A percentile compares a stretch with the other conserved stretches of the same genome.
These are phyloP conservation scores for Calonectria crousiana DNA, from an alignment of 2,329 filamentous ascomycete species.

Conservation along the genomic window DNA sequence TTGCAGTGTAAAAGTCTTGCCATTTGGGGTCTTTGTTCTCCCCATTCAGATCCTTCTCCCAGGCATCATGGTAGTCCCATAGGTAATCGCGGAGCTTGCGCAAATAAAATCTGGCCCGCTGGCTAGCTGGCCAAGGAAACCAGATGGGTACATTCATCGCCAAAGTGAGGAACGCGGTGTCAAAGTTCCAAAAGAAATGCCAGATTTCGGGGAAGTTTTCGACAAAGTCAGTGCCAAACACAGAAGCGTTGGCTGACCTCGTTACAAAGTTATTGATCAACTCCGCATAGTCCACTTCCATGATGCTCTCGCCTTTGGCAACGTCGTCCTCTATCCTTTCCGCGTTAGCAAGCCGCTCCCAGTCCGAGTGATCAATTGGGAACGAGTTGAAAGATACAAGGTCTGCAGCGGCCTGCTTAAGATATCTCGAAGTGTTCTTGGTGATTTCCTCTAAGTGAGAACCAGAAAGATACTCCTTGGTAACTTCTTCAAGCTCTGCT, in stretches of 20 bases:
- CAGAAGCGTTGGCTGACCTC: slow-evolving; percentile 48
- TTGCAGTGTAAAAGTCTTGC: slow-evolving; percentile 53
- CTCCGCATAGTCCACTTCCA: slow-evolving; percentile 50
- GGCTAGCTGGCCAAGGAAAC: slow-evolving; percentile 49
- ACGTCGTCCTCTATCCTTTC: slow-evolving; percentile 45
- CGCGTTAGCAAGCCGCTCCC: slow-evolving; percentile 52
- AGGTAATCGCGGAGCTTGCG: slow-evolving; percentile 44
- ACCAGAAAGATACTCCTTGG: slow-evolving; percentile 43
- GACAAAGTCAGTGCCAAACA: slow-evolving; percentile 57
- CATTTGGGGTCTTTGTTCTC: slow-evolving; percentile 49
- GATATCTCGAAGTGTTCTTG: slow-evolving; percentile 28
- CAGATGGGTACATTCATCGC: slow-evolving; percentile 48
- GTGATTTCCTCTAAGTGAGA: slow-evolving; percentile 41
- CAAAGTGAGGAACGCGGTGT: slow-evolving; percentile 49
- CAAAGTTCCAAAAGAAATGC: slow-evolving; percentile 53
- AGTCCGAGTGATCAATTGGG: slow-evolving; percentile 52
- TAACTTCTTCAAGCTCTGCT: slow-evolving; percentile 44
- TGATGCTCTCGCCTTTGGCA: slow-evolving; percentile 39
- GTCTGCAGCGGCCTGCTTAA: slow-evolving; percentile 49
- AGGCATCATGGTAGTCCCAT: slow-evolving; percentile 50
- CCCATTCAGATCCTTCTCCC: slow-evolving; percentile 50
- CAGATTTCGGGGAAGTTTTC: slow-evolving; percentile 55
- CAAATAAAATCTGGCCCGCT: slow-evolving; percentile 47
- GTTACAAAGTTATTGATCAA: slow-evolving; percentile 52
- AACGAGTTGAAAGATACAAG: slow-evolving; percentile 54